phyloP scores from a whole-genome alignment of 116 monocot genomes.

The Trichopus zeylanicus region DNA sequence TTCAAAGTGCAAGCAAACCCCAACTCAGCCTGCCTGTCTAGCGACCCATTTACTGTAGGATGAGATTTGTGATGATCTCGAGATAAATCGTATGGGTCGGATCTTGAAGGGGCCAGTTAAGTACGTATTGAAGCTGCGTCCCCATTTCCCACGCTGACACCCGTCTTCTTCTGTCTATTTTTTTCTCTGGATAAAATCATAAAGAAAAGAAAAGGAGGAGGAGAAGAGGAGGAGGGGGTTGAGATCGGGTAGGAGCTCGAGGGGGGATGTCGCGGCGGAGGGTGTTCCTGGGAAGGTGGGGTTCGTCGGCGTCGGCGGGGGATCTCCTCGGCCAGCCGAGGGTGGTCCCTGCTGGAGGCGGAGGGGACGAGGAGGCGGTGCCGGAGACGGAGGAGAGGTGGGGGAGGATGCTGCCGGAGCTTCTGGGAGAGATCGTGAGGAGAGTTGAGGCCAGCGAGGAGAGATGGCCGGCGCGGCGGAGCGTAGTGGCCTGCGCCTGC shows the following conservation, averaged over 20 bases:
- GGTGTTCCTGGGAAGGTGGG: background rate
- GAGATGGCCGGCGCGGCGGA: conserved; percentile 50
- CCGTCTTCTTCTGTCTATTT: background rate
- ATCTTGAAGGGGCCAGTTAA: background rate
- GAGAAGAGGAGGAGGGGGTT: background rate
- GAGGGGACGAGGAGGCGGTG: conserved; percentile 5
- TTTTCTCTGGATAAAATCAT: background rate
- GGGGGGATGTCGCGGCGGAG: conserved; percentile 1
- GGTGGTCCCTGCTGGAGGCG: background rate
- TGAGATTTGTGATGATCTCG: too few relatives aligned
- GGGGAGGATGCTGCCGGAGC: conserved; percentile 61
- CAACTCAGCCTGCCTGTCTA: too few relatives aligned
- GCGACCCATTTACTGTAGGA: too few relatives aligned
- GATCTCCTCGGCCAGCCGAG: background rate
- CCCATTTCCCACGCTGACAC: background rate
- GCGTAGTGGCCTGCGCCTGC: conserved; percentile 60
- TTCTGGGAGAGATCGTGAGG: conserved; percentile 60
- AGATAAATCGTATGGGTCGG: background rate
- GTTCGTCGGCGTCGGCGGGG: background rate
- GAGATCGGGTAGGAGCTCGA: background rate
- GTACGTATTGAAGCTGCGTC: too few relatives aligned
- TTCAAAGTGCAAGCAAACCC: too few relatives aligned
- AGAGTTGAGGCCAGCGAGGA: conserved; percentile 52
- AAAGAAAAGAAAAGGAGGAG: background rate
- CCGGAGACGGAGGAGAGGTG: conserved; percentile 35